A percentile compares a stretch with the other conserved stretches of the same genome.
Evolutionary conservation across 2,329 filamentous ascomycete genomes (phyloP).

Genomic region (Dactylellina haptotyla): DNA sequence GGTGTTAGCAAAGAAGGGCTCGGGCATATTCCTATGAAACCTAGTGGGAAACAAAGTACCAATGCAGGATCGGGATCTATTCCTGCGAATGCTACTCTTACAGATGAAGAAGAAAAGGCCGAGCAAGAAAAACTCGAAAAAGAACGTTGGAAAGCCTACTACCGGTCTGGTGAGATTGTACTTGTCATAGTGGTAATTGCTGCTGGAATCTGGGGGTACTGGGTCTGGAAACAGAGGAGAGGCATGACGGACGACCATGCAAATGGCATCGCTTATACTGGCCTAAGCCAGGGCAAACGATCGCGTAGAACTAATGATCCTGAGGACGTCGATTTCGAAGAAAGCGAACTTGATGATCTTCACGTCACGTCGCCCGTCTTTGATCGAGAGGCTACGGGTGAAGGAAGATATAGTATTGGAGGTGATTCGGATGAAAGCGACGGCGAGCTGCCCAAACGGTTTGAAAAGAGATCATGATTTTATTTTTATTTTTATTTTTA

Average conservation of each 20-base stretch:
- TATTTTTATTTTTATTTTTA: background rate
- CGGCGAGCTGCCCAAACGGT: conserved; percentile 26
- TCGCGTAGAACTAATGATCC: conserved; percentile 65
- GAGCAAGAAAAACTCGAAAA: conserved; percentile 79
- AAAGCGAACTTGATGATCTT: conserved; percentile 72
- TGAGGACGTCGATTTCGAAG: conserved; percentile 73
- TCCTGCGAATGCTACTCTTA: conserved; percentile 75
- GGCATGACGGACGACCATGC: conserved; percentile 63
- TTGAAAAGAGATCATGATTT: conserved; percentile 24
- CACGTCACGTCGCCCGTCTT: conserved; percentile 66
- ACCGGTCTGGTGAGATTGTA: conserved; percentile 84
- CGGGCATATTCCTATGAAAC: conserved; percentile 78
- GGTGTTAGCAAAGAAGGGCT: conserved; percentile 89
- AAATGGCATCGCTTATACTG: conserved; percentile 56
- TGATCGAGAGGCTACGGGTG: conserved; percentile 60
- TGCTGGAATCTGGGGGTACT: conserved; percentile 78
- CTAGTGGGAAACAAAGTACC: conserved; percentile 64
- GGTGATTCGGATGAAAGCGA: conserved; percentile 67
- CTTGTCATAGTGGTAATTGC: conserved; percentile 82
- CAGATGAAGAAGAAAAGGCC: conserved; percentile 67
- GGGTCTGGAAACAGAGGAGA: conserved; percentile 72
- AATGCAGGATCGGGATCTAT: conserved; percentile 87
- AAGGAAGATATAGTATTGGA: conserved; percentile 69
- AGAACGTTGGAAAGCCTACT: conserved; percentile 89
- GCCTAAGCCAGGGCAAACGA: conserved; percentile 64